phyloP scores from a whole-genome alignment of 1,139 yeast genomes.

The Kodamaea sp. region DNA sequence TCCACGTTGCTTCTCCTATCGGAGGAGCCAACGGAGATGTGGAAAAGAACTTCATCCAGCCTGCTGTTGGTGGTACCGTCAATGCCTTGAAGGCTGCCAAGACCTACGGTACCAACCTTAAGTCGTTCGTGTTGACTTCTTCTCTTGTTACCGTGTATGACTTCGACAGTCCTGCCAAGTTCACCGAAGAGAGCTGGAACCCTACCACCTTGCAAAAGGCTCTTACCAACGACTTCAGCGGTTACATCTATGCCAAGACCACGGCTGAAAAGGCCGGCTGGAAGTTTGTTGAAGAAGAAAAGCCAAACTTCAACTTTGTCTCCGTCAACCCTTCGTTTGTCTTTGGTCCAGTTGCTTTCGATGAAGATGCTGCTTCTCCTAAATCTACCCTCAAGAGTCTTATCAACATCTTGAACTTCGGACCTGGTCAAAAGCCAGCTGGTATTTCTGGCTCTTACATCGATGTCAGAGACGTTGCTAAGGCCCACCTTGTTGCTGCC shows the following conservation, averaged over 20 bases:
- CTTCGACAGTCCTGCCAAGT: background rate
- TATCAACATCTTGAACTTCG: constrained; percentile 20
- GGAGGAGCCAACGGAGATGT: constrained; percentile 30
- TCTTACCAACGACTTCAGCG: constrained; percentile 20
- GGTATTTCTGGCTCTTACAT: background rate
- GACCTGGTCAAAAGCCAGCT: constrained; percentile 15
- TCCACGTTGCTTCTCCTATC: constrained; percentile 64
- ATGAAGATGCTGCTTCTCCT: constrained; percentile 17
- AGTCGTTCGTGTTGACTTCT: constrained; percentile 28
- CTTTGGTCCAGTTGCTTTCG: constrained; percentile 31
- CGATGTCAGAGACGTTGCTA: constrained; percentile 21
- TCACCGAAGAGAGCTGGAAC: constrained; percentile 40
- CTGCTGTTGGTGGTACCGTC: constrained; percentile 55
- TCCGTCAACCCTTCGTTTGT: constrained; percentile 21
- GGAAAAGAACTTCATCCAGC: constrained; percentile 44
- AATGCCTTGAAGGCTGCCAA: constrained; percentile 39
- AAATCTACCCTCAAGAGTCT: constrained; percentile 35
- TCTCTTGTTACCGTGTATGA: constrained; percentile 44
- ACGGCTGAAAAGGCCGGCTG: constrained; percentile 47
- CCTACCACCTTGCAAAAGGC: constrained; percentile 35
- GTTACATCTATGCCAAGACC: constrained; percentile 37
- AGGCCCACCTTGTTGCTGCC: constrained; percentile 33
- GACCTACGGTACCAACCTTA: constrained; percentile 23
- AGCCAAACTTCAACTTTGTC: constrained; percentile 20
- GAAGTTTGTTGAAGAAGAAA: constrained; percentile 30